These are phyloP conservation scores for Calycina herbarum DNA, from an alignment of 2,329 filamentous ascomycete genomes.

Conservation along the genomic window DNA sequence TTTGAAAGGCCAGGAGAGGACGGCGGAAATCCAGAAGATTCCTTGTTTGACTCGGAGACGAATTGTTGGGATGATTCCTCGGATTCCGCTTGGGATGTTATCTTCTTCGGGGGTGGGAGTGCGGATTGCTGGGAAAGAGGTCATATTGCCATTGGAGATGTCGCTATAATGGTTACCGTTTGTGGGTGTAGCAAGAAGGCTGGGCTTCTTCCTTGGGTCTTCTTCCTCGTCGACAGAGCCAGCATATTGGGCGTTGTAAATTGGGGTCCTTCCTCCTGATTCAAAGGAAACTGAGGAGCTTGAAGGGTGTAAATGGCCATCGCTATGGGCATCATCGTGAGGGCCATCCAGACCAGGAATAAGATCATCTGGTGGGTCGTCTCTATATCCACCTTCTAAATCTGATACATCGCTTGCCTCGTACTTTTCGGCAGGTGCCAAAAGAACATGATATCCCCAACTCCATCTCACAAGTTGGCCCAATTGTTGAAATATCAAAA, in stretches of 20 bases:
- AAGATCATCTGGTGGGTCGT: slow-evolving; percentile 46
- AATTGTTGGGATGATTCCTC: slow-evolving; percentile 44
- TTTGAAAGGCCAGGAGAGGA: slow-evolving; percentile 26
- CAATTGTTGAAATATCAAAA: slow-evolving; percentile 96
- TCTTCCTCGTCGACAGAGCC: slow-evolving; percentile 41
- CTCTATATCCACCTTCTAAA: slow-evolving; percentile 54
- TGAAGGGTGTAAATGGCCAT: slow-evolving; percentile 19
- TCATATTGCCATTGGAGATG: slow-evolving; percentile 51
- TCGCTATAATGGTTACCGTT: slow-evolving; percentile 30
- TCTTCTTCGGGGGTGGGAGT: slow-evolving; percentile 33
- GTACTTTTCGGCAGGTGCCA: slow-evolving; percentile 80
- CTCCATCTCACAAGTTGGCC: slow-evolving; percentile 96
- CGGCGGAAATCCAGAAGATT: slow-evolving; percentile 18
- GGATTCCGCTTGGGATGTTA: slow-evolving; percentile 42
- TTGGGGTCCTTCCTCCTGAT: slow-evolving; percentile 38
- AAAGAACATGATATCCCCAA: slow-evolving; percentile 92
- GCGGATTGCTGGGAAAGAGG: slow-evolving; percentile 61
- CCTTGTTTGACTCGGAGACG: slow-evolving; percentile 37
- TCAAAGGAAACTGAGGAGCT: slow-evolving; percentile 31
- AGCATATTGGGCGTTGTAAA: slow-evolving; percentile 34
- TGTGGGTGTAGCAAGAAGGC: slow-evolving; percentile 24
- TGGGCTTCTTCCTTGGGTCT: slow-evolving; percentile 39
- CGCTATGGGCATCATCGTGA: slow-evolving; percentile 37
- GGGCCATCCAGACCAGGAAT: slow-evolving; percentile 48
- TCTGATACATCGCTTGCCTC: slow-evolving; percentile 45